Evolutionary conservation across 768 basidiomycete species (phyloP), one percentile per base, ranked within the genome.

Genomic region (Suillus weaverae): DNA sequence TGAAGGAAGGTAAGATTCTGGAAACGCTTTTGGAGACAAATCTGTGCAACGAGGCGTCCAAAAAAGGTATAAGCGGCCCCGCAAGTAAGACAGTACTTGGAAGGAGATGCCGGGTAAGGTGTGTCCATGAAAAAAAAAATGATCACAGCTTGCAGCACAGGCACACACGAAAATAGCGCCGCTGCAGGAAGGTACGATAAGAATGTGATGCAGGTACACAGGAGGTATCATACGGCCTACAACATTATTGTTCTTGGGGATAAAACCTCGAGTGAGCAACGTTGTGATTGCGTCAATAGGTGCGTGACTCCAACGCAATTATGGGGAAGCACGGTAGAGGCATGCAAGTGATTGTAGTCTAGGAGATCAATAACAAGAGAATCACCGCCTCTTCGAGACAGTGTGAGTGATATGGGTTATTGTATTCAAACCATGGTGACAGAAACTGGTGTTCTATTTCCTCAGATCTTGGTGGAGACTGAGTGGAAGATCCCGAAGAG

Each of bases 231-330:
- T 54, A 54, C 53, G 35, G 33, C 53, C 5, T 54, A 54, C 10
- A n/a, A 54, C 41, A 38, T 20, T 53, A 43, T 56, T 61, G 64
- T 65, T 51, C 11, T 44, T 56, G 56, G 26, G 51, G 44, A 41
- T 35, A 33, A 30, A 51, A 43, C 72, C 72, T 71, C 72, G 65
- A 71, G 64, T 64, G 14, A 53, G 65, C 69, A 73, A 72, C 73
- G 70, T 72, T 72, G 66, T 14, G 14, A 10, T 36, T 62, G 64
- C 43, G 56, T 62, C 33, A 44, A 32, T 50, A 30, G 46, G 18
- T 57, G 26, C 20, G 60, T 36, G 30, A 35, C n/a, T n/a, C n/a
- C n/a, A 46, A 61, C 33, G 33, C 43, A 46, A 61, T 20, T 39
- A 62, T 35, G 6, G n/a, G 13, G 38, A 64, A 39, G 61, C 61